These are phyloP conservation scores for Pichia kudriavzevii DNA, from an alignment of 1,139 yeast genomes.

Conservation along the genomic window DNA sequence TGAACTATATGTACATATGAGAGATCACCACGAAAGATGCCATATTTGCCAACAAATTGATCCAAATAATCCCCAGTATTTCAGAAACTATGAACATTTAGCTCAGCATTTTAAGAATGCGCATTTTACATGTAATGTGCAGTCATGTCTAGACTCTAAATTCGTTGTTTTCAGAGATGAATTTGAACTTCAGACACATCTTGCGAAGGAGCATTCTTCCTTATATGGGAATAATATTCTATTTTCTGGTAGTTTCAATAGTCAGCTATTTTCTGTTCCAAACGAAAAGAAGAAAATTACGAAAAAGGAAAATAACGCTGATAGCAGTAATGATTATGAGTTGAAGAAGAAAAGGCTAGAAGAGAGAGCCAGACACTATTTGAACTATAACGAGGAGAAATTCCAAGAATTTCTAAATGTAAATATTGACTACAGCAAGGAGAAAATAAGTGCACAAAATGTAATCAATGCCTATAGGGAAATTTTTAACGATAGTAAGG, in stretches of 20 bases:
- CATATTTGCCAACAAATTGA: slow-evolving; percentile 75
- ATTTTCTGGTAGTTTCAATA: slow-evolving; percentile 41
- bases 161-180: slow-evolving; percentile 89
- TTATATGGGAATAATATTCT: slow-evolving; percentile 37
- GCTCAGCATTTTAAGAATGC: slow-evolving; percentile 64
- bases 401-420: slow-evolving; percentile 43
- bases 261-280: slow-evolving; percentile 53
- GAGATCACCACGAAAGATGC: slow-evolving; percentile 84
- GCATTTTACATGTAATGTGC: slow-evolving; percentile 78
- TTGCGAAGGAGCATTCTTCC: slow-evolving; percentile 75
- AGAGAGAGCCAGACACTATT: slow-evolving; percentile 77
- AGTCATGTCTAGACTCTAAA: slow-evolving; percentile 76
- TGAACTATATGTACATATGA: slow-evolving; percentile 73
- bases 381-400: slow-evolving; percentile 44
- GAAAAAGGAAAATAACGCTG: not conserved
- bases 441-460: slow-evolving; percentile 41
- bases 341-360: slow-evolving; percentile 57
- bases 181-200: slow-evolving; percentile 80
- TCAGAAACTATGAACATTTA: slow-evolving; percentile 64
- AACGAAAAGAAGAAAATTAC: slow-evolving; percentile 7
- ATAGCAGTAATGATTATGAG: slow-evolving; percentile 3
- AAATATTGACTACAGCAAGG: slow-evolving; percentile 41
- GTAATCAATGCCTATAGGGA: slow-evolving; percentile 43
- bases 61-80: slow-evolving; percentile 66
- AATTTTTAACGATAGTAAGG: slow-evolving; percentile 39